Conservation (phyloP, 495 filamentous ascomycete genomes). For the Oleoguttula mirabilis region DNA sequence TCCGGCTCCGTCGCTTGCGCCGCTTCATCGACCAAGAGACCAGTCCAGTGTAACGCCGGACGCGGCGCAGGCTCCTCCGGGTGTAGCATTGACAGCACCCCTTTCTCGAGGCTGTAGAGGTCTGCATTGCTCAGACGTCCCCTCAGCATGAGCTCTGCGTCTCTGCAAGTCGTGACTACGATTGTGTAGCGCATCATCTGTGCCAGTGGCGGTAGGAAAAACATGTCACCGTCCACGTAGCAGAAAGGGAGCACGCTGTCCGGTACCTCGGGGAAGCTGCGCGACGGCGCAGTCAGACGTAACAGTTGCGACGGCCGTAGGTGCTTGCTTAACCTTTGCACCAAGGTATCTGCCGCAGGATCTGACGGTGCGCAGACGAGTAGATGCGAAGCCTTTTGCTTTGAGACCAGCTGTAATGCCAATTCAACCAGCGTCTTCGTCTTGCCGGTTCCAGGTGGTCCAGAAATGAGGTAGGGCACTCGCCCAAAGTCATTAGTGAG, state of each 20-base stretch:
- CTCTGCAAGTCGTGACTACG: constrained; percentile 40
- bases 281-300: constrained; percentile 37
- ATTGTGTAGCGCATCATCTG: constrained; percentile 40
- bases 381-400: constrained; percentile 29
- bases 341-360: constrained; percentile 42
- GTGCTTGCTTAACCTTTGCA: constrained; percentile 33
- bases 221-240: constrained; percentile 35
- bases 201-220: constrained; percentile 37
- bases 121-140: constrained; percentile 39
- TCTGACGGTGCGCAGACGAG: constrained; percentile 47
- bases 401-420: constrained; percentile 25
- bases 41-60: constrained; percentile 38
- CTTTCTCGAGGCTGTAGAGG: constrained; percentile 25
- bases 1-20: constrained; percentile 47
- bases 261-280: constrained; percentile 40
- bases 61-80: constrained; percentile 13
- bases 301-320: constrained; percentile 34
- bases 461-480: constrained; percentile 42
- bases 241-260: constrained; percentile 37
- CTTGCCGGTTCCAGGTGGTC: constrained; percentile 44
- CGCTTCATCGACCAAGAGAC: constrained; percentile 45
- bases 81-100: constrained; percentile 24
- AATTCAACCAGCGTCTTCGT: constrained; percentile 45
- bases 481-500: constrained; percentile 35
- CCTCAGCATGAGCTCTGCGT: constrained; percentile 39